Evolutionary conservation across 176 grass and related monocot genomes (phyloP), one percentile per base, ranked within the genome.

Genomic region (Juncus effusus): DNA sequence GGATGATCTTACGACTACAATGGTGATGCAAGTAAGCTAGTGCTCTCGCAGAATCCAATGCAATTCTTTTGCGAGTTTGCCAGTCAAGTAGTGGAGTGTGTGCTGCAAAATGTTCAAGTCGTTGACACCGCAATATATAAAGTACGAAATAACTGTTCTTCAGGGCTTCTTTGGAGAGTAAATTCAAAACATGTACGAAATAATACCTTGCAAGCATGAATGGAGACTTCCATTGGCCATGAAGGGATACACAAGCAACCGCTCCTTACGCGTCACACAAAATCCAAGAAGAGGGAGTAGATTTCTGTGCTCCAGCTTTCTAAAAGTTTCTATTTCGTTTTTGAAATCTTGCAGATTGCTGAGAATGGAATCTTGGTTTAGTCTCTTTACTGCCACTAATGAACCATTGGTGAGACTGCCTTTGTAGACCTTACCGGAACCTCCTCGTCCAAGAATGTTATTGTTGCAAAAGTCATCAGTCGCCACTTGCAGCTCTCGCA

Each of bases 361-460:
- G 63, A 84, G 80, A 13, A 84, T 87, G 58, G 74, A 70, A 54
- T 86, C 83, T 73, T 86, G 82, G 60, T 86, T 86, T 80, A 83
- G 47, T 41, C 87, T 82, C 79, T 90, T 90, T 70, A 86, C 83
- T 6, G 79, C 87, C 51, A 90, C 76, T 47, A 90, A 60, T 40
- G 87, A 77, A 59, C 87, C 87, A 80, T 90, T 82, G 38, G 79
- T 72, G 7, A 90, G 83, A 42, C 75, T 82, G 28, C 87, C 87
- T 42, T 90, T 90, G 66, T 90, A 90, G 36, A 86, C 87, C 74
- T 86, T 86, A 77, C 87, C 87, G 74, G 82, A 86, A 61, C 87
- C 83, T 62, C 87, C 83, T 86, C 79, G 72, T 67, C 87, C 87
- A 58, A 90, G 64, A 81, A 90, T 77, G 66, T 80, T 80, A 69